Base-by-base conservation (phyloP, 106 monocot genomes). In the Dioscorea zingiberensis region DNA sequence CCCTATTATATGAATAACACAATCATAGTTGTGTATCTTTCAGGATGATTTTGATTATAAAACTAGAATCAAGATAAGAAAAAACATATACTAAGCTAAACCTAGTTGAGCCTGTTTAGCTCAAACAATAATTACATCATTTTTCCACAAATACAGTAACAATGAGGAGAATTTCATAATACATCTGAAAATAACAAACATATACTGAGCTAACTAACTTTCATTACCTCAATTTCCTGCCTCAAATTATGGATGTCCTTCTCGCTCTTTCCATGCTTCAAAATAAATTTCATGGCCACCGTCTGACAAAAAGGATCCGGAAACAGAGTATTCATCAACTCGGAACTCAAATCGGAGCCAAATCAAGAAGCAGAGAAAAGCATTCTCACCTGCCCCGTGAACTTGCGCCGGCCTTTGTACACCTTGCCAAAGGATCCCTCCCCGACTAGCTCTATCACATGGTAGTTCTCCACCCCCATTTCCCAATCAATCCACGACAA, bases 401-500 rank as follows among this genome's bases (percentile, higher is more conserved):
- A 78, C 71, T 93, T 93, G 22, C 82, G 88, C 44, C 92, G 79
- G 11, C 98, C 93, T 74, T 93, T 98, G 77, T 93, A 93, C 68
- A 93, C 98, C 73, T 98, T 98, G 19, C 93, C 98, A 26, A 98
- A 94, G 4, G 93, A 93, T 7, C 98, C 98, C 67, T 93, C 93
- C 0, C 98, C 98, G 1, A 89, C 89, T 45, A 98, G 69, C 72
- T 87, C 86, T 44, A 87, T 68, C 54, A 98, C 98, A 63, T 86
- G 93, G 77, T 98, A 98, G 67, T 89, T 82, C 60, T 98, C 97
- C 2, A 86, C 73, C 58, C 79, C 89, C 97, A 89, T 94, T 28
- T 54, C 59, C 30, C 63, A 56, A 24, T 5, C 7, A 19, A 51
- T 51, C 51, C 4, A 51, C 51, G 51, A 15, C 19, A 19, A 4